Base-by-base conservation (phyloP, 2,329 filamentous ascomycete genomes). In the Dactylellina leptospora region DNA sequence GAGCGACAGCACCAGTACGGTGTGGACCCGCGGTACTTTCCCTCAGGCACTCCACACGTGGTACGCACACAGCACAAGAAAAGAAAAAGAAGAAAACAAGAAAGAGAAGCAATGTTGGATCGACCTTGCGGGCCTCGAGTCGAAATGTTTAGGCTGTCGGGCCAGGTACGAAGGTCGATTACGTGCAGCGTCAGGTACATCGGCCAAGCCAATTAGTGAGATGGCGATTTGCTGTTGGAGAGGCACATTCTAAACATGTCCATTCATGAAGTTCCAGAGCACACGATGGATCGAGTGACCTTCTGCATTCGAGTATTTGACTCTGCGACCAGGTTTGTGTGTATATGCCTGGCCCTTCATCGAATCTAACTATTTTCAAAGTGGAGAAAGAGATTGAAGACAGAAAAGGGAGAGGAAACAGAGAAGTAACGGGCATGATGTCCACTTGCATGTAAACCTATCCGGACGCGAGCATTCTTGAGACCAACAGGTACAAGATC, bases 171-270 rank as follows among this genome's bases (percentile, higher is more conserved):
- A 50, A 42, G 40, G 27, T 20, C 50, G 48, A 63, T 63, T 63
- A 63, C 60, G 48, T 63, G 60, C 60, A 62, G 58, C 33, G 25
- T 48, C 60, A 63, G 60, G 60, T 54, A 63, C 59, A 22, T 25
- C 33, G 20, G 48, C 4, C 45, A 22, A 23, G 23, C 33, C 45
- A 50, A 51, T 61, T 3, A 36, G n/a, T 36, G 30, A 33, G 30
- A 6, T 6, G n/a, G n/a, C n/a, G n/a, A n/a, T n/a, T n/a, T n/a
- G n/a, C n/a, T n/a, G n/a, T n/a, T n/a, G n/a, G n/a, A n/a, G n/a
- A n/a, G n/a, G n/a, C n/a, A n/a, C n/a, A n/a, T n/a, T n/a, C n/a
- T n/a, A n/a, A n/a, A n/a, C n/a, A n/a, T n/a, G n/a, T n/a, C n/a
- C n/a, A n/a, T n/a, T n/a, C n/a, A n/a, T n/a, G n/a, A n/a, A n/a